phyloP scores from a whole-genome alignment of 2,329 filamentous ascomycete species.

The Thielaviopsis ethacetica region DNA sequence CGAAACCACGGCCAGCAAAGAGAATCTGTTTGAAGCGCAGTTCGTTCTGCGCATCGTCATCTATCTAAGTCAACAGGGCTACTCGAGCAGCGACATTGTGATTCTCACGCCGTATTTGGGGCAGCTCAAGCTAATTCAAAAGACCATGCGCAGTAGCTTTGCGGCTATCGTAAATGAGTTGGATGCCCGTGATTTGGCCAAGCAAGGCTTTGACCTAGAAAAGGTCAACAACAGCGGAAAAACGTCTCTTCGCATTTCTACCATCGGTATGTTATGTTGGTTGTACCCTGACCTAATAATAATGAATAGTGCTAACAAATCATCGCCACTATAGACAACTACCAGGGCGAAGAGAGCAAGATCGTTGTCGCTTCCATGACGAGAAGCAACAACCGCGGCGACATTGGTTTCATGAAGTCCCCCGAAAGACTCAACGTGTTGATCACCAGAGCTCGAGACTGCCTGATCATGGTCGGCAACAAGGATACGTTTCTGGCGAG shows the following conservation, averaged over 20 bases:
- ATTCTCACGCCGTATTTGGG: slow-evolving; percentile 59
- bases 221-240: slow-evolving; percentile 35
- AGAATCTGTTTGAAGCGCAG: slow-evolving; percentile 47
- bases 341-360: slow-evolving; percentile 61
- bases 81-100: slow-evolving; percentile 46
- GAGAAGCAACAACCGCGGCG: slow-evolving; percentile 42
- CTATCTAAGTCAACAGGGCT: slow-evolving; percentile 57
- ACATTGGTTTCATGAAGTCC: slow-evolving; percentile 55
- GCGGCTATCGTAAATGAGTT: slow-evolving; percentile 54
- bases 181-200: slow-evolving; percentile 45
- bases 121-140: slow-evolving; percentile 41
- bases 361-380: slow-evolving; percentile 55
- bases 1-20: slow-evolving; percentile 31
- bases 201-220: slow-evolving; percentile 42
- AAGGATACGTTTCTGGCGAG: slow-evolving; percentile 48
- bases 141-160: slow-evolving; percentile 35
- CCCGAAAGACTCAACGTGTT: slow-evolving; percentile 55
- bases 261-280: slow-evolving; percentile 38
- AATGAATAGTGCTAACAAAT: neutral
- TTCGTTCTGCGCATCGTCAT: slow-evolving; percentile 49
- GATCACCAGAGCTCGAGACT: slow-evolving; percentile 48
- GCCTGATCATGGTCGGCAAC: slow-evolving; percentile 55
- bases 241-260: slow-evolving; percentile 42
- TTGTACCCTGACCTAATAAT: no score
- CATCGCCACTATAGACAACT: slow-evolving; percentile 41